Evolutionary conservation across 2,329 filamentous ascomycete species (phyloP).

Genomic region (Alternaria angustiovoidea): DNA sequence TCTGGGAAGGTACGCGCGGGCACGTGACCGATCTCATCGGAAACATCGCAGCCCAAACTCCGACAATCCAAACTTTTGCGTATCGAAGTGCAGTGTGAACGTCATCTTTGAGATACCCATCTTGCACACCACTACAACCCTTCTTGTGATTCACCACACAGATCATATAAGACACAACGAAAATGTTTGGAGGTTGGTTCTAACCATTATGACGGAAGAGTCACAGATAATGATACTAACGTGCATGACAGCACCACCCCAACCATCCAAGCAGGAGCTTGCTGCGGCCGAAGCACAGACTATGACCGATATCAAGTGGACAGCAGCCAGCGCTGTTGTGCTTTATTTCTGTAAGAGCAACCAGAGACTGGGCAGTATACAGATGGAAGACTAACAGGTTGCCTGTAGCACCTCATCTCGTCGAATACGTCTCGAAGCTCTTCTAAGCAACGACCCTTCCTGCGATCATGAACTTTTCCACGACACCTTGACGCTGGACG

Average conservation of each 20-base stretch:
- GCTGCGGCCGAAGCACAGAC: conserved; percentile 69
- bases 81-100: conserved; percentile 5
- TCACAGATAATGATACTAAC: conserved; percentile 12
- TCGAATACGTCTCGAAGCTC: conserved; percentile 63
- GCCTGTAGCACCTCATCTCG: conserved; percentile 61
- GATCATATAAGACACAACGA: neutral
- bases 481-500: neutral
- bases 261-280: conserved; percentile 74
- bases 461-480: neutral
- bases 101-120: conserved; percentile 12
- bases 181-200: conserved; percentile 64
- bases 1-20: neutral
- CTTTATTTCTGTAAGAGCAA: conserved; percentile 77
- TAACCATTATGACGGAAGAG: neutral
- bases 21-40: conserved; percentile 14
- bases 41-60: conserved; percentile 7
- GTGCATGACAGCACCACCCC: conserved; percentile 67
- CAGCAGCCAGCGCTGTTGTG: conserved; percentile 69
- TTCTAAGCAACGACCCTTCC: conserved; percentile 45
- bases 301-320: conserved; percentile 71
- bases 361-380: neutral
- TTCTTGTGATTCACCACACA: neutral
- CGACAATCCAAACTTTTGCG: conserved; percentile 20
- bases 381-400: neutral
- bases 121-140: conserved; percentile 10